A percentile compares a stretch with the other conserved stretches of the same genome.
These are phyloP conservation scores for Acer saccharum DNA, from an alignment of 345 rosid species.

Conservation along the genomic window DNA sequence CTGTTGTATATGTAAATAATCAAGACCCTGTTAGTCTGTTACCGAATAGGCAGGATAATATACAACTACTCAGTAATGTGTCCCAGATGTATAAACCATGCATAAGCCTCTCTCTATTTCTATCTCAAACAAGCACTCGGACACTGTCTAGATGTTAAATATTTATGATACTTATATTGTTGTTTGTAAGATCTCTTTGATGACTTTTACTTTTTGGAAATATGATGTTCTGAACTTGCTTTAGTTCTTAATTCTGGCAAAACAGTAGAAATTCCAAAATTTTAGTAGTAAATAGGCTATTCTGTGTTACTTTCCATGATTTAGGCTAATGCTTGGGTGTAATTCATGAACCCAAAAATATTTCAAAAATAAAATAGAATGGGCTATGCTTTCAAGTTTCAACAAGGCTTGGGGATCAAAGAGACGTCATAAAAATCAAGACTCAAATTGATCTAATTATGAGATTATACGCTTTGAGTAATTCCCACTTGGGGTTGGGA, in stretches of 20 bases:
- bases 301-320: too few relatives aligned
- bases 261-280: background rate
- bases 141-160: too few relatives aligned
- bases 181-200: background rate
- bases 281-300: too few relatives aligned
- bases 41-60: too few relatives aligned
- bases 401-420: background rate
- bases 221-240: background rate
- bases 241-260: background rate
- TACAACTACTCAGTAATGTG: too few relatives aligned
- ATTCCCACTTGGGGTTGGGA: conserved; percentile 65
- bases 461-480: background rate
- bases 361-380: background rate
- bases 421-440: background rate
- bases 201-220: too few relatives aligned
- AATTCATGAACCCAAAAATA: conserved; percentile 8
- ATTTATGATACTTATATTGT: background rate
- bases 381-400: background rate
- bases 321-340: too few relatives aligned
- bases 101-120: too few relatives aligned
- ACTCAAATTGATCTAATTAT: background rate
- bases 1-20: too few relatives aligned
- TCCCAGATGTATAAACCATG: too few relatives aligned
- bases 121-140: too few relatives aligned
- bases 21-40: too few relatives aligned